Evolutionary conservation across 2,329 filamentous ascomycete genomes (phyloP).

Genomic region (Microsporum audouinii): DNA sequence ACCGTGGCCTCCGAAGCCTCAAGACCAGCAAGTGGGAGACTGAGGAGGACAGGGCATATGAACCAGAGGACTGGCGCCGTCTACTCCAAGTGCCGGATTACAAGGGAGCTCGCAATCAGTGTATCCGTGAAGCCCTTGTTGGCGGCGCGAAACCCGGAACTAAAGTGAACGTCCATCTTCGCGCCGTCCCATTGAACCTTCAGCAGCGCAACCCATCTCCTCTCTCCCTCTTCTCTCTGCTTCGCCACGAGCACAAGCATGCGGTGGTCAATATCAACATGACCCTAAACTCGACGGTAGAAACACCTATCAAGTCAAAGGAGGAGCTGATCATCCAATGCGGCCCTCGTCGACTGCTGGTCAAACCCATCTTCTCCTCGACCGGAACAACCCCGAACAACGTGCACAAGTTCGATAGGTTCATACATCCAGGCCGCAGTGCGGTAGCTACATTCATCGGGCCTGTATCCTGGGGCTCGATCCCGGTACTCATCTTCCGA

Average conservation of each 20-base stretch:
- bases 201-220: slow-evolving; percentile 46
- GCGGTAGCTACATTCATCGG: slow-evolving; percentile 83
- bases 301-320: slow-evolving; percentile 74
- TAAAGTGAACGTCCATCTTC: slow-evolving; percentile 67
- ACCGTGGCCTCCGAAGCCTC: slow-evolving; percentile 84
- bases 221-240: slow-evolving; percentile 68
- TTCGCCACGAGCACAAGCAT: slow-evolving; percentile 91
- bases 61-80: slow-evolving; percentile 81
- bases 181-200: slow-evolving; percentile 45
- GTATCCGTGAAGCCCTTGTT: slow-evolving; percentile 70
- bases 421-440: slow-evolving; percentile 77
- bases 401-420: slow-evolving; percentile 93
- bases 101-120: slow-evolving; percentile 64
- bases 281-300: slow-evolving; percentile 65
- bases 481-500: slow-evolving; percentile 83
- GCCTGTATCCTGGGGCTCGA: slow-evolving; percentile 83
- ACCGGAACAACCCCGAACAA: slow-evolving; percentile 87
- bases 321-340: slow-evolving; percentile 85
- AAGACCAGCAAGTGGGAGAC: slow-evolving; percentile 81
- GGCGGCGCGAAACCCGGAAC: slow-evolving; percentile 78
- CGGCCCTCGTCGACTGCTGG: slow-evolving; percentile 71
- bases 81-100: slow-evolving; percentile 84
- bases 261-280: slow-evolving; percentile 83
- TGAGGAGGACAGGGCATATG: slow-evolving; percentile 71
- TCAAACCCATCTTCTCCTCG: slow-evolving; percentile 85